Percentiles rank a stretch among this genome's conserved stretches.
phyloP scores from a whole-genome alignment of 768 basidiomycete species.

The Russula sp. region DNA sequence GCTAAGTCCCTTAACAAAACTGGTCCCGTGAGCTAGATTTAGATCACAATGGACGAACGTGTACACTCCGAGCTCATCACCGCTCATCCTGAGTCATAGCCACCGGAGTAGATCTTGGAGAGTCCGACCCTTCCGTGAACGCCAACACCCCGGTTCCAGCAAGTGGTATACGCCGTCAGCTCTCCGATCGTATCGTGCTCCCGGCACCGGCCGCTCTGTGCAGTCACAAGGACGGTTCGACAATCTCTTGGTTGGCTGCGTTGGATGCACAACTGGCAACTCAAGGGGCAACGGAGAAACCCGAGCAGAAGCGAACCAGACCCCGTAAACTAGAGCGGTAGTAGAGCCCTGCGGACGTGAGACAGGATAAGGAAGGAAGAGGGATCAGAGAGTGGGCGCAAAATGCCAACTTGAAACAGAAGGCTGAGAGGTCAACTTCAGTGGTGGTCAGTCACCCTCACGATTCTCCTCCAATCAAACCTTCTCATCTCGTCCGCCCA shows the following conservation, averaged over 20 bases:
- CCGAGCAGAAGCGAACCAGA: neutral
- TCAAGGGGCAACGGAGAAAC: neutral
- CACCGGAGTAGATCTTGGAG: slow-evolving; percentile 1
- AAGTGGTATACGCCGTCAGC: slow-evolving; percentile 1
- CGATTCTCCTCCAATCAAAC: slow-evolving; percentile 6
- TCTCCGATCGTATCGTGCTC: slow-evolving; percentile 6
- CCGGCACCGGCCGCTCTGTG: neutral
- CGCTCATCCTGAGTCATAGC: slow-evolving; percentile 16
- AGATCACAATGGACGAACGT: neutral
- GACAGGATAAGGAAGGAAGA: no score
- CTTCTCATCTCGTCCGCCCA: slow-evolving; percentile 8
- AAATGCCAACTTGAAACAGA: slow-evolving; percentile 19
- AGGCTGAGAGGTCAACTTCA: neutral
- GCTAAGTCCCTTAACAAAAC: neutral
- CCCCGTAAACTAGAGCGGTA: neutral
- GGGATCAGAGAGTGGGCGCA: neutral
- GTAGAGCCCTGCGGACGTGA: neutral
- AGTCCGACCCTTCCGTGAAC: neutral
- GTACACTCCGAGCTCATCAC: slow-evolving; percentile 11
- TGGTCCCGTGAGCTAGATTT: neutral
- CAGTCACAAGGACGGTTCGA: slow-evolving; percentile 1
- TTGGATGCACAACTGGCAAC: neutral
- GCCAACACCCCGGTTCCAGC: neutral
- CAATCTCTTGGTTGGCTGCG: neutral
- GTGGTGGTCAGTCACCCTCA: neutral